Percentiles rank a stretch among this genome's conserved stretches.
phyloP scores from a whole-genome alignment of 2,329 filamentous ascomycete species.

The Didymella sp. region DNA sequence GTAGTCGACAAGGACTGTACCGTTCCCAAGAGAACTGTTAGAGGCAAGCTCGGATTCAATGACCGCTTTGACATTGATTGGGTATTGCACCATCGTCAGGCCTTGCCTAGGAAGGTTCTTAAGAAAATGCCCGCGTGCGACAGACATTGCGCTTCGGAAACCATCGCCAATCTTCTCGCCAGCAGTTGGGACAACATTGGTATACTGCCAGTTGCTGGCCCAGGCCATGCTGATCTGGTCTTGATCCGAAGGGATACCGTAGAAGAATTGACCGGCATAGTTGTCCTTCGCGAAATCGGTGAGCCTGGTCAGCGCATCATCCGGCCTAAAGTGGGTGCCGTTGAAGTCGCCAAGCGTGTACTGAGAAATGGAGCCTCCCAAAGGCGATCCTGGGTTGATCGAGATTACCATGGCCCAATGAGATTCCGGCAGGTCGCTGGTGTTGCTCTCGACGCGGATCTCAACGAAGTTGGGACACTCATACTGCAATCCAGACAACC shows the following conservation, averaged over 20 bases:
- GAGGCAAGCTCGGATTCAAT: conserved; percentile 54
- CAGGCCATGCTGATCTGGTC: conserved; percentile 61
- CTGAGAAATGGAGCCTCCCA: conserved; percentile 62
- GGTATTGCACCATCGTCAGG: conserved; percentile 59
- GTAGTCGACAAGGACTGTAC: conserved; percentile 60
- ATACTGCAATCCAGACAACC: conserved; percentile 63
- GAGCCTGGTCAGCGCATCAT: conserved; percentile 53
- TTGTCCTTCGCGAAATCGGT: conserved; percentile 61
- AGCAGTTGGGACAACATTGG: conserved; percentile 61
- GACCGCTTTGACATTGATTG: conserved; percentile 59
- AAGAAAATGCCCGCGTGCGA: conserved; percentile 62
- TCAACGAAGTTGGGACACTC: conserved; percentile 69
- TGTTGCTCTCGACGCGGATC: conserved; percentile 55
- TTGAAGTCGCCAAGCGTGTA: conserved; percentile 69
- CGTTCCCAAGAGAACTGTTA: conserved; percentile 57
- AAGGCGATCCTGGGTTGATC: conserved; percentile 65
- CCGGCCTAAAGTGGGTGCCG: conserved; percentile 65
- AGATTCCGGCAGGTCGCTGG: conserved; percentile 49
- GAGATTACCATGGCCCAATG: conserved; percentile 59
- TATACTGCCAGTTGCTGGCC: conserved; percentile 68
- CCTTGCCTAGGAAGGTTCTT: conserved; percentile 60
- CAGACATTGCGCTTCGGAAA: conserved; percentile 61
- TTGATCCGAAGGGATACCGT: conserved; percentile 49
- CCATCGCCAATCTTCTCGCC: conserved; percentile 51
- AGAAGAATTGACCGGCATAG: conserved; percentile 65